These are phyloP conservation scores for Creolimax fragrantissima DNA, from an alignment of 78 protist species.

Conservation along the genomic window DNA sequence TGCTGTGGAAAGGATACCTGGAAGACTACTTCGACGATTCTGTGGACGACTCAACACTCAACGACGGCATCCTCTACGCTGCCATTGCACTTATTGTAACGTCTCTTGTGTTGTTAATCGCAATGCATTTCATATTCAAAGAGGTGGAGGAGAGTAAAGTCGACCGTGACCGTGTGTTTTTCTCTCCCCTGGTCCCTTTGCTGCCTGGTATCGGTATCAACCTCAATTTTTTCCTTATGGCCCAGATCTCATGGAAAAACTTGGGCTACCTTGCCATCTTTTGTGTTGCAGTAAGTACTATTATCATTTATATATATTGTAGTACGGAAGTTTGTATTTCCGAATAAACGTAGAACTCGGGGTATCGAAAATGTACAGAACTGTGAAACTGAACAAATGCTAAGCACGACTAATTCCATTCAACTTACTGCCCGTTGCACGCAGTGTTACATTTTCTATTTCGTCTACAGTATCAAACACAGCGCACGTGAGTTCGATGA, in stretches of 20 bases:
- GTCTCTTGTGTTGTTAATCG: background rate
- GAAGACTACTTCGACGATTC: background rate
- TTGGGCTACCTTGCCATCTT: background rate
- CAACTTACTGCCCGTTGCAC: background rate
- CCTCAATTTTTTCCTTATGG: background rate
- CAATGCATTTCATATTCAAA: background rate
- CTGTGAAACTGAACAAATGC: too few species aligned
- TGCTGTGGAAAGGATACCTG: background rate
- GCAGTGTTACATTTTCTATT: background rate
- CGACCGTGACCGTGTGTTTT: background rate
- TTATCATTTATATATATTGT: too few species aligned
- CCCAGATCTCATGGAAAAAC: background rate
- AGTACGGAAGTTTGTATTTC: too few species aligned
- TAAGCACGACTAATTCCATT: background rate
- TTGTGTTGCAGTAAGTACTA: background rate
- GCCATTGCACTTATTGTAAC: background rate
- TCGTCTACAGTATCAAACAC: background rate
- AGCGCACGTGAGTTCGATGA: background rate
- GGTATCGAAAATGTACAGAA: too few species aligned
- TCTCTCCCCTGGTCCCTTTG: background rate
- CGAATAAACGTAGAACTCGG: too few species aligned
- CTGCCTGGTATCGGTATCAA: background rate
- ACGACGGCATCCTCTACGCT: background rate
- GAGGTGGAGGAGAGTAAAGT: background rate
- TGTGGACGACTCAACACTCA: background rate